Percentiles rank a stretch among this genome's conserved stretches.
Conservation (phyloP, 441 rosid species). For the Arabidopsis hybrid region DNA sequence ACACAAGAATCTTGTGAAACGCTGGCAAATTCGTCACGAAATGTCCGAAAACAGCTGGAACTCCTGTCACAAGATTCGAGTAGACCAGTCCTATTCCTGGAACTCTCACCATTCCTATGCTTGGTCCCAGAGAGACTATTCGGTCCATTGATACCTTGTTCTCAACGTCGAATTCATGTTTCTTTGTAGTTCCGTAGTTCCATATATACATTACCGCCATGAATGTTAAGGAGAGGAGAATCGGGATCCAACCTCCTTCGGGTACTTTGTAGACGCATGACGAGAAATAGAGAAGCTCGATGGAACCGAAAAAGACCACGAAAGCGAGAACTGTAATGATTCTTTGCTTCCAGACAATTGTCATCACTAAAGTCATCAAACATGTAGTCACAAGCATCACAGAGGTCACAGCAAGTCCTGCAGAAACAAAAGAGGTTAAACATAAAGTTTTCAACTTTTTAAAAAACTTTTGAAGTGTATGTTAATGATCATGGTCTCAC, state of each 20-base stretch:
- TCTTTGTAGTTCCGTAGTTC: slow-evolving; percentile 76
- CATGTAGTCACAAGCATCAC: slow-evolving; percentile 82
- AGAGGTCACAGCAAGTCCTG: slow-evolving; percentile 72
- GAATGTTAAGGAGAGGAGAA: slow-evolving; percentile 58
- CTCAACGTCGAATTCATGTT: slow-evolving; percentile 67
- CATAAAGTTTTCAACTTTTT: background rate
- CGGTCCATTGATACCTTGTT: slow-evolving; percentile 74
- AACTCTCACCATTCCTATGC: slow-evolving; percentile 76
- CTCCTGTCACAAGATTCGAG: slow-evolving; percentile 60
- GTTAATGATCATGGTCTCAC: slow-evolving; percentile 39
- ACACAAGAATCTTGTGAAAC: slow-evolving; percentile 66
- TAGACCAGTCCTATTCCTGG: slow-evolving; percentile 71
- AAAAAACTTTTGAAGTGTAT: background rate
- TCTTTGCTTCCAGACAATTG: slow-evolving; percentile 65
- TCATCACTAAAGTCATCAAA: slow-evolving; percentile 67
- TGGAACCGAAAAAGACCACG: slow-evolving; percentile 58
- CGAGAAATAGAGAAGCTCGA: slow-evolving; percentile 71
- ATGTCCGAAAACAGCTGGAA: slow-evolving; percentile 76
- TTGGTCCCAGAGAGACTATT: slow-evolving; percentile 61
- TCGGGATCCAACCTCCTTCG: slow-evolving; percentile 81
- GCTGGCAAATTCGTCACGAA: slow-evolving; percentile 77
- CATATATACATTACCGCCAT: slow-evolving; percentile 69
- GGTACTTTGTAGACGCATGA: slow-evolving; percentile 63
- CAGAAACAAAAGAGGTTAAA: slow-evolving; percentile 26
- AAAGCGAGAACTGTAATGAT: slow-evolving; percentile 51